phyloP scores from a whole-genome alignment of 805 yeast species.

The Yarrowia alimentaria region DNA sequence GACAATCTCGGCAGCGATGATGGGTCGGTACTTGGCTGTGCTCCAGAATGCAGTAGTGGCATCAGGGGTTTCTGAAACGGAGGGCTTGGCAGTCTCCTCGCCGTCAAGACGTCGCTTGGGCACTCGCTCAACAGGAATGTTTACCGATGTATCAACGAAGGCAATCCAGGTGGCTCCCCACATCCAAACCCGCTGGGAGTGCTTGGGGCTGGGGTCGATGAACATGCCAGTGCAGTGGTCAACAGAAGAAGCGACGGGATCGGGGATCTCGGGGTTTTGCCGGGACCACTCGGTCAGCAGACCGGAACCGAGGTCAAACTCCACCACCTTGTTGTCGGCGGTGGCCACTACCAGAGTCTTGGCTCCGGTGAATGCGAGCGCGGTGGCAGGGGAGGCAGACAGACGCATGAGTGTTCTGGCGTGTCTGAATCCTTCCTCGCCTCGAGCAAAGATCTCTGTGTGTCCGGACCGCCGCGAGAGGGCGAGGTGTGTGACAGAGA shows the following conservation, averaged over 20 bases:
- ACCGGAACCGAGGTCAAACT: conserved; percentile 50
- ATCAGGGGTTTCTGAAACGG: conserved; percentile 32
- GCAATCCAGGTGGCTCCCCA: conserved; percentile 84
- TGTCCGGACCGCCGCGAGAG: conserved; percentile 65
- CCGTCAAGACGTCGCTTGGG: conserved; percentile 47
- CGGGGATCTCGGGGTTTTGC: conserved; percentile 73
- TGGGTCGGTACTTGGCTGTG: conserved; percentile 70
- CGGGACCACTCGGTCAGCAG: conserved; percentile 72
- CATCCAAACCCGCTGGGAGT: conserved; percentile 62
- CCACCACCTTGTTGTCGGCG: conserved; percentile 71
- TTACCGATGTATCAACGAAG: conserved; percentile 62
- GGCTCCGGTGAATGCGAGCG: conserved; percentile 53
- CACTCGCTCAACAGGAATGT: conserved; percentile 49
- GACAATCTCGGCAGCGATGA: conserved; percentile 60
- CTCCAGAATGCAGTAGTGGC: conserved; percentile 57
- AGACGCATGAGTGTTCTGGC: conserved; percentile 15
- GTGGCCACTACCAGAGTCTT: conserved; percentile 62
- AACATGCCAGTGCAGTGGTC: conserved; percentile 77
- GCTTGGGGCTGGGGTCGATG: conserved; percentile 42
- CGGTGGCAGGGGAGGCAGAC: conserved; percentile 52
- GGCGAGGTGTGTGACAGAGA: conserved; percentile 49
- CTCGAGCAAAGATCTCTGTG: conserved; percentile 50
- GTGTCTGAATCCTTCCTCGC: conserved; percentile 35
- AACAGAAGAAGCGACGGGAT: conserved; percentile 52
- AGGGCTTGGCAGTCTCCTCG: conserved; percentile 41